Percentiles rank a stretch among this genome's conserved stretches.
Conservation (phyloP, 352 stramenopile species). For the Globisporangium spiculum region DNA sequence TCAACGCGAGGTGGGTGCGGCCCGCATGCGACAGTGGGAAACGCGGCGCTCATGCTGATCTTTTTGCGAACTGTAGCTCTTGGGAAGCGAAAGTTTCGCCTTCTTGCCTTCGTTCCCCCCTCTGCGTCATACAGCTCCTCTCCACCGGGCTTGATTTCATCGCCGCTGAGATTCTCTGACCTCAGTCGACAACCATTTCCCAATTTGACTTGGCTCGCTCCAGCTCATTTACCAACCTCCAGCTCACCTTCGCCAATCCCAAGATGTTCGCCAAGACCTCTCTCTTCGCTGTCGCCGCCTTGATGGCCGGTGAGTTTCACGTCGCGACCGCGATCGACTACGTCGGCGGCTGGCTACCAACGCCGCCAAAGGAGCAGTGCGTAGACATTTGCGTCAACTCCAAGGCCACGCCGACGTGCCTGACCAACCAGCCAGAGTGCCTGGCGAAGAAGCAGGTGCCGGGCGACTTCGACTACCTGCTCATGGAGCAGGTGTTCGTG, state of each 20-base stretch:
- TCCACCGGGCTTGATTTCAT: background rate
- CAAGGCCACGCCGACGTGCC: constrained; percentile 55
- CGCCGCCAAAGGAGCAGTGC: constrained; percentile 47
- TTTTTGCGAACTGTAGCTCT: constrained; percentile 7
- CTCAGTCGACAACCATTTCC: background rate
- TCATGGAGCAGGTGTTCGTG: constrained; percentile 77
- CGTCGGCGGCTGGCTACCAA: constrained; percentile 53
- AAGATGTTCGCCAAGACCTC: constrained; percentile 21
- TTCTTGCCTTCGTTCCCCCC: background rate
- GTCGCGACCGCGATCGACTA: constrained; percentile 44
- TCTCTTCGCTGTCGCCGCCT: constrained; percentile 13
- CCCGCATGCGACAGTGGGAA: constrained; percentile 4
- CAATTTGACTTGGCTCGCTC: constrained; percentile 15
- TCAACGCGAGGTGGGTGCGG: constrained; percentile 2
- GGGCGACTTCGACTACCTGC: constrained; percentile 75
- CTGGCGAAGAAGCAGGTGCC: constrained; percentile 62
- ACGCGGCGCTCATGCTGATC: background rate
- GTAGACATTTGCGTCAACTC: constrained; percentile 74
- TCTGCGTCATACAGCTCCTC: background rate
- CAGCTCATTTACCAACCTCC: constrained; percentile 7
- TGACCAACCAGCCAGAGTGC: constrained; percentile 49
- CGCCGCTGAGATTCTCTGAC: background rate
- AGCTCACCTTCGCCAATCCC: background rate
- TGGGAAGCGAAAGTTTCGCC: background rate
- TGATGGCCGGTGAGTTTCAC: constrained; percentile 18